Evolutionary conservation across 257 asterid species (phyloP).

Genomic region (Solanum bulbocastanum): DNA sequence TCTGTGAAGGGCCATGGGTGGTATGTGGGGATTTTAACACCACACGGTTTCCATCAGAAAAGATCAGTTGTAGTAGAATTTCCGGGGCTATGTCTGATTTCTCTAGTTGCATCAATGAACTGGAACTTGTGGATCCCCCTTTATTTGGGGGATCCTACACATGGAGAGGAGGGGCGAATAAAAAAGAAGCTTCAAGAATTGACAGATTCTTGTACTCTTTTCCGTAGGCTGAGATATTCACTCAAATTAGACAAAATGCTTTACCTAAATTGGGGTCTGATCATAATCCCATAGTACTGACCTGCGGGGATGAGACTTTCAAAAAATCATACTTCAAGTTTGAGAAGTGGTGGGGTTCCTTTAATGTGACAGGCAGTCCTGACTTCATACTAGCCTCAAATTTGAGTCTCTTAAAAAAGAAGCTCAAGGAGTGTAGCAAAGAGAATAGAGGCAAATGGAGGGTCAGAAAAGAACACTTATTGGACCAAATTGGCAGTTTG

Average conservation of each 20-base stretch:
- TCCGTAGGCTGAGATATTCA: background rate
- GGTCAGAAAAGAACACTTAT: background rate
- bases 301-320: background rate
- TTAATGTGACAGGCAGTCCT: background rate
- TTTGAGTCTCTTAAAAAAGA: background rate
- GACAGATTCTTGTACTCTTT: background rate
- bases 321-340: background rate
- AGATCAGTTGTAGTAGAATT: background rate
- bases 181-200: background rate
- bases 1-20: background rate
- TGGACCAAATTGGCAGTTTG: background rate
- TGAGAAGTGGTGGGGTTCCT: background rate
- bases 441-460: background rate
- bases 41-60: background rate
- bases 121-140: background rate
- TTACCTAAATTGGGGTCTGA: background rate
- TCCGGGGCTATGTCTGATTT: background rate
- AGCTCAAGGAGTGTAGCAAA: background rate
- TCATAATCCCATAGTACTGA: background rate
- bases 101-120: background rate
- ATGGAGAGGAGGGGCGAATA: background rate
- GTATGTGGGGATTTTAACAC: background rate
- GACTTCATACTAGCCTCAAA: background rate
- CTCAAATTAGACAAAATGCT: background rate
- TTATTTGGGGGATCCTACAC: background rate